Evolutionary conservation across 192 early-diverging fungal species (phyloP).

Genomic region (Geranomyces variabilis): DNA sequence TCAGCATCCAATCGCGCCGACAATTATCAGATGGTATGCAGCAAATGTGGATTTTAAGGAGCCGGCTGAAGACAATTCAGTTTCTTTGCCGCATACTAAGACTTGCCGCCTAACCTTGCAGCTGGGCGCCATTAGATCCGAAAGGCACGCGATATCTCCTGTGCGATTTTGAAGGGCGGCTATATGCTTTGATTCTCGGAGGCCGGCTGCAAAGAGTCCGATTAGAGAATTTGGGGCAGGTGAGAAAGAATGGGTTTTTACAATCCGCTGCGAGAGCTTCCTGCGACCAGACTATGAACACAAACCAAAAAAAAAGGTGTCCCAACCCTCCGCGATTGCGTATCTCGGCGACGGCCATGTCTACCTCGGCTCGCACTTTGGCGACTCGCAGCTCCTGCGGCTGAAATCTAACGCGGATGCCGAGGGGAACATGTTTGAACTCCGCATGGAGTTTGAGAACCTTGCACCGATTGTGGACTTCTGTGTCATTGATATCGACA

Average conservation of each 20-base stretch:
- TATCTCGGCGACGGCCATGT: conserved; percentile 70
- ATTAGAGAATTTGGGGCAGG: conserved; percentile 57
- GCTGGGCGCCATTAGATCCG: conserved; percentile 50
- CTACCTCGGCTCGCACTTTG: conserved; percentile 84
- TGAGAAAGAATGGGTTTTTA: no score
- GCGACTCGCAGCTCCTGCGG: conserved; percentile 80
- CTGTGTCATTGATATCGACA: conserved; percentile 76
- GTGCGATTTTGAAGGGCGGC: conserved; percentile 65
- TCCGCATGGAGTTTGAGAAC: conserved; percentile 68
- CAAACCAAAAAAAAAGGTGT: conserved; percentile 34
- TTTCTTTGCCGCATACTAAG: no score
- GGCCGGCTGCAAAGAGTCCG: conserved; percentile 22
- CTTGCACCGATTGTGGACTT: conserved; percentile 87
- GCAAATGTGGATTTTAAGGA: background rate
- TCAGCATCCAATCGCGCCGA: conserved; percentile 17
- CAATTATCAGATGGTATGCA: conserved; percentile 56
- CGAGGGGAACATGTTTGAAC: conserved; percentile 54
- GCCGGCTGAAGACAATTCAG: no score
- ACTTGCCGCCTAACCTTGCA: no score
- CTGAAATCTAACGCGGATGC: conserved; percentile 42
- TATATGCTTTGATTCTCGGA: conserved; percentile 49
- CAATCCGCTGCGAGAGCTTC: no score
- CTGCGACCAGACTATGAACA: no score
- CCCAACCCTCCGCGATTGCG: conserved; percentile 57
- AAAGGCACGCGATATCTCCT: conserved; percentile 66